Evolutionary conservation across 2,329 filamentous ascomycete genomes (phyloP).

Genomic region (Amphichorda felina): DNA sequence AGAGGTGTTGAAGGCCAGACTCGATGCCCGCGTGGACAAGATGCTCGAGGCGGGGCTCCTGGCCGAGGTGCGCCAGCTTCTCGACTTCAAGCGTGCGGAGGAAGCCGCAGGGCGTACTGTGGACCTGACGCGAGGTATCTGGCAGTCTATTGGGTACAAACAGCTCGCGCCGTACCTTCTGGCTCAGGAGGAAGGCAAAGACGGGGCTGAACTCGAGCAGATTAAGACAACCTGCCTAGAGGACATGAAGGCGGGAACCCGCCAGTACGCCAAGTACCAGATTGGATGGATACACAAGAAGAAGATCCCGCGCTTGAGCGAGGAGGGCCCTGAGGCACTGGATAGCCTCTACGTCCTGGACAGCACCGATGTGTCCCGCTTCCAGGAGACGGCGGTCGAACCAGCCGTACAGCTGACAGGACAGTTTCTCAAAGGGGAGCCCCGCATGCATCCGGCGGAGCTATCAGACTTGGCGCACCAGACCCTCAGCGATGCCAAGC

Average conservation of each 20-base stretch:
- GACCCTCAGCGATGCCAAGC: constrained; percentile 28
- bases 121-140: constrained; percentile 75
- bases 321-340: constrained; percentile 35
- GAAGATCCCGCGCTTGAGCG: constrained; percentile 55
- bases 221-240: constrained; percentile 53
- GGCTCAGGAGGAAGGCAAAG: constrained; percentile 22
- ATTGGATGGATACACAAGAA: constrained; percentile 80
- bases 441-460: constrained; percentile 37
- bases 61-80: constrained; percentile 34
- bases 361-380: constrained; percentile 55
- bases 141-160: constrained; percentile 94
- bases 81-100: constrained; percentile 23
- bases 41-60: constrained; percentile 57
- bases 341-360: constrained; percentile 67
- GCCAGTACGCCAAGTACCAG: constrained; percentile 80
- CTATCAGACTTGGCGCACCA: constrained; percentile 35
- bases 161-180: constrained; percentile 67
- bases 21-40: constrained; percentile 68
- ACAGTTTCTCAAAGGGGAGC: constrained; percentile 47
- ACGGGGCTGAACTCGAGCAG: constrained; percentile 30
- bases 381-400: constrained; percentile 49
- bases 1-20: constrained; percentile 53
- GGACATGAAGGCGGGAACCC: constrained; percentile 68
- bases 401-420: constrained; percentile 52
- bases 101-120: constrained; percentile 36